These are phyloP conservation scores for Linum usitatissimum DNA, from an alignment of 345 rosid species.

Conservation along the genomic window DNA sequence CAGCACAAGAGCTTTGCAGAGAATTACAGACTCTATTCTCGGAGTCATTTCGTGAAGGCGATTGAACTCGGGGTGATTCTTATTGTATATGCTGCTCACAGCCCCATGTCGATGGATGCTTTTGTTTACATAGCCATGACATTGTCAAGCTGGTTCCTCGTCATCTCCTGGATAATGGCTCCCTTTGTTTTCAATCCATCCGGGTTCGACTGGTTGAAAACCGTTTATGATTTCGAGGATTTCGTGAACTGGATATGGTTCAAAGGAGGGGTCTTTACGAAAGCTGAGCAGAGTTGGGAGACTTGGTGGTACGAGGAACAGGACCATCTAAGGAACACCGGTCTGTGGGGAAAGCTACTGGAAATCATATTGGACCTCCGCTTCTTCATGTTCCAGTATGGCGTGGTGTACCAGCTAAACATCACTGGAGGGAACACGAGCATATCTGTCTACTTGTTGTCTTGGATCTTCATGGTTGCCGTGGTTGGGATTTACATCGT, in stretches of 20 bases:
- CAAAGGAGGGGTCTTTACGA: slow-evolving; percentile 67
- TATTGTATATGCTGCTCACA: slow-evolving; percentile 65
- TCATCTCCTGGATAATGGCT: slow-evolving; percentile 69
- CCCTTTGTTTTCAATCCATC: slow-evolving; percentile 90
- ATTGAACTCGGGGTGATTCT: slow-evolving; percentile 80
- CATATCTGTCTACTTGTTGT: slow-evolving; percentile 64
- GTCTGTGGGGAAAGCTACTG: slow-evolving; percentile 65
- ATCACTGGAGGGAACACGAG: slow-evolving; percentile 44
- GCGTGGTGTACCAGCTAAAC: slow-evolving; percentile 70
- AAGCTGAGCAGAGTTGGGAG: slow-evolving; percentile 92
- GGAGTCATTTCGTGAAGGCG: slow-evolving; percentile 81
- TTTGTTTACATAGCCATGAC: slow-evolving; percentile 77
- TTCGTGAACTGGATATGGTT: slow-evolving; percentile 88
- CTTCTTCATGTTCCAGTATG: slow-evolving; percentile 83
- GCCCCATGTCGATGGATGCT: slow-evolving; percentile 60
- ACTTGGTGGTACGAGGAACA: slow-evolving; percentile 95
- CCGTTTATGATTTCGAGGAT: slow-evolving; percentile 84
- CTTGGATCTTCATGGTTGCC: slow-evolving; percentile 60
- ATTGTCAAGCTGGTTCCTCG: slow-evolving; percentile 81
- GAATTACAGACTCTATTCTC: slow-evolving; percentile 74
- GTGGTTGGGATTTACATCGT: slow-evolving; percentile 42
- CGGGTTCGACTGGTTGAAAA: slow-evolving; percentile 91
- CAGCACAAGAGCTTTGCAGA: slow-evolving; percentile 90
- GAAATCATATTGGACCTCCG: slow-evolving; percentile 84
- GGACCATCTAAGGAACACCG: slow-evolving; percentile 75